Evolutionary conservation across 2,329 filamentous ascomycete genomes (phyloP), one percentile per base, ranked within the genome.

Genomic region (Bisporella sp.): DNA sequence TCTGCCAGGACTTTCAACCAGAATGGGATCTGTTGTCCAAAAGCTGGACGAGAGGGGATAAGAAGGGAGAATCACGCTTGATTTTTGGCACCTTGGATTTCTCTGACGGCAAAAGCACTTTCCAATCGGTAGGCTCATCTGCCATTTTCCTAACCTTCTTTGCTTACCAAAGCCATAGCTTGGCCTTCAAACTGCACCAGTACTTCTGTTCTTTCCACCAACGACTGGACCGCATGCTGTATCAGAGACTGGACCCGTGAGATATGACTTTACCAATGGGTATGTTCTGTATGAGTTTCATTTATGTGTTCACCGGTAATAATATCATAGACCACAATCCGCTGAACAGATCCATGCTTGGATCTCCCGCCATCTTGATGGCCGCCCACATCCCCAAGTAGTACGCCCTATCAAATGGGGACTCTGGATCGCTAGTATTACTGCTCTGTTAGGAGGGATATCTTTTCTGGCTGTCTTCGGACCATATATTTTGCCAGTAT

Each of bases 51-150:
- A 89, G 87, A 68, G 90, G 88, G 6, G 87, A 95, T 69, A 89
- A 85, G 73, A 73, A 80, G 52, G 85, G 76, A 48, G 77, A 88
- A 58, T 85, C 83, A 31, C 78, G 85, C 54, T 62, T 95, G 57
- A 68, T 97, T 42, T 95, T 92, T 70, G 85, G 81, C 29, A 92
- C 87, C 5, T 71, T 99, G 61, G 93, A 99, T 69, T 99, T 99
- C 66, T 69, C 76, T 40, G 84, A 95, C 61, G 93, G 93, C 44
- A 87, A 87, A 65, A 78, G 82, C 13, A 85, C 85, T 3, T 99
- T 99, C 63, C 81, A 96, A 72, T 87, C 87, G 71, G 91, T 96
- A 75, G 35, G 59, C 56, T 37, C 21, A 12, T 12, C 32, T 2
- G 57, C 40, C 4, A 40, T 37, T n/a, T 21, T 21, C 21, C 21